Conservation (phyloP, 2,329 filamentous ascomycete species). For the Helotiales sp. region DNA sequence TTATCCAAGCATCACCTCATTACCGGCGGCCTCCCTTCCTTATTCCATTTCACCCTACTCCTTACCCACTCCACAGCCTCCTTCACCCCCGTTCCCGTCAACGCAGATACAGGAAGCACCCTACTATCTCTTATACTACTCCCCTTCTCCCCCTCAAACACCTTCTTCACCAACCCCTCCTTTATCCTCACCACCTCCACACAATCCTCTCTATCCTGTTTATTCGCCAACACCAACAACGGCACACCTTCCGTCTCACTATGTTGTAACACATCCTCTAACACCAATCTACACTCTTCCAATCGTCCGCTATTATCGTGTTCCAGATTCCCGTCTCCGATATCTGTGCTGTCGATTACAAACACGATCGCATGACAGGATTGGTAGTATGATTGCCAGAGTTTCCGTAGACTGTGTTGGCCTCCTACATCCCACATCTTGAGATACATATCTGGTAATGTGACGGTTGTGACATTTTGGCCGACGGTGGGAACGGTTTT, state of each 20-base stretch:
- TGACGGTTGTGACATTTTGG: constrained; percentile 92
- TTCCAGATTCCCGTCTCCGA: constrained; percentile 66
- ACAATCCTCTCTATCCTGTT: constrained; percentile 96
- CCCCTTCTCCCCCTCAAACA: constrained; percentile 93
- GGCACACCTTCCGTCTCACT: constrained; percentile 90
- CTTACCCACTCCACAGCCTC: constrained; percentile 98
- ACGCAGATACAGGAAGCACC: constrained; percentile 87
- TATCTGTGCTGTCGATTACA: constrained; percentile 92
- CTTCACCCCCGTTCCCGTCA: constrained; percentile 82
- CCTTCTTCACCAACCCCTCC: constrained; percentile 90
- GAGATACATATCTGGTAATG: constrained; percentile 90
- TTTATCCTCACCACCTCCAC: constrained; percentile 97
- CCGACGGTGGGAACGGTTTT: constrained; percentile 96
- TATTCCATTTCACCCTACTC: constrained; percentile 93
- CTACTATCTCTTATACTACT: constrained; percentile 83
- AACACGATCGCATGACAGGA: constrained; percentile 97
- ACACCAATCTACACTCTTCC: constrained; percentile 84
- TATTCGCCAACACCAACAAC: constrained; percentile 89
- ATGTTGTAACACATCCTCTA: constrained; percentile 87
- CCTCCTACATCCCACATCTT: constrained; percentile 99
- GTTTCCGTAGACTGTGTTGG: constrained; percentile 80
- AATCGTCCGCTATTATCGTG: constrained; percentile 58
- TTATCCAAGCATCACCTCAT: constrained; percentile 65
- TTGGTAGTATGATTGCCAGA: constrained; percentile 96
- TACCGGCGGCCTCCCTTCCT: constrained; percentile 85